Evolutionary conservation across 768 basidiomycete species (phyloP), one percentile per base, ranked within the genome.

Genomic region (Tephrocybe sp.): DNA sequence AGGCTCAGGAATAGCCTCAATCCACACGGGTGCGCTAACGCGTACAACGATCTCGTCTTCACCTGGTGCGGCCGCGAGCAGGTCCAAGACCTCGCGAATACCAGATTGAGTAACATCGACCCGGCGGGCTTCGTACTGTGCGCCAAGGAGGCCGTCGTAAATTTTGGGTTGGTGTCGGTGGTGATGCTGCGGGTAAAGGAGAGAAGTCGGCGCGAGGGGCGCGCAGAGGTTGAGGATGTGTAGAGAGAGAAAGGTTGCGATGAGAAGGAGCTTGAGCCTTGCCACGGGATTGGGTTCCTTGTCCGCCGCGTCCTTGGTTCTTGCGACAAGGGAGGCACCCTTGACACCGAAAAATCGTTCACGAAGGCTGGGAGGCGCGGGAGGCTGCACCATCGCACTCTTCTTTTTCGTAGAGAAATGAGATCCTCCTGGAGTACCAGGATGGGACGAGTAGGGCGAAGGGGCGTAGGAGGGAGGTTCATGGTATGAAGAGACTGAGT

Each of bases 161-260:
- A 89, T 77, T 58, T 92, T 87, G 19, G 91, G 84, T 52, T 28
- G 34, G 3, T 35, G 24, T 6, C 79, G 83, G 49, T n/a, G n/a
- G n/a, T 76, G 76, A 4, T 69, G 57, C 51, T 68, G 57, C 77
- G 58, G 67, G 82, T 57, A 49, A 81, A 31, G 36, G 34, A 50
- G 19, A 0, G 51, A 44, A 3, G 31, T 35, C 65, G 58, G 82
- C 0, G 94, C 87, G 41, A 99, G 80, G 0, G 97, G 94, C 0
- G 95, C 89, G 65, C 87, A 88, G 51, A 98, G 81, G 74, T 98
- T 98, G 54, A 97, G 79, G 47, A 94, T 82, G 58, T 99, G 97
- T 2, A 99, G 71, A 0, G 84, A 84, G 56, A 96, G 77, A 80
- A 98, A 99, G 3, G 94, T 86, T 15, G 86, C 85, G 57, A 99